Conservation (phyloP, 2,329 filamentous ascomycete species). For the Phoma sp. region DNA sequence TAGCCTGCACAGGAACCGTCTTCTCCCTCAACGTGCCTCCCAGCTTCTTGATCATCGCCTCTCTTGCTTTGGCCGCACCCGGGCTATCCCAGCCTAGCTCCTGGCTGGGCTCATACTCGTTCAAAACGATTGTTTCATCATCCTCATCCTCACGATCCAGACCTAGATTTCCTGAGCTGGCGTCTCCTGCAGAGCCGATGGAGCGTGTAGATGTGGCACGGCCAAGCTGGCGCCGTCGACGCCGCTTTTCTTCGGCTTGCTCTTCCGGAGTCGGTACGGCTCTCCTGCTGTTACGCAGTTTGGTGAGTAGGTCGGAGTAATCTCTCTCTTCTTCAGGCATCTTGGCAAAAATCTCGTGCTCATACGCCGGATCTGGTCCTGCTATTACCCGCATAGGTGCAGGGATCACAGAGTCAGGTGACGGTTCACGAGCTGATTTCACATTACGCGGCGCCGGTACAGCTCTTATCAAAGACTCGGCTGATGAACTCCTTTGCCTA, state of each 20-base stretch:
- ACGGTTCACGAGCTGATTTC: slow-evolving; percentile 20
- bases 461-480: slow-evolving; percentile 30
- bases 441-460: slow-evolving; percentile 21
- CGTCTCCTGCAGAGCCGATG: slow-evolving; percentile 35
- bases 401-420: slow-evolving; percentile 37
- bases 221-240: slow-evolving; percentile 36
- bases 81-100: slow-evolving; percentile 48
- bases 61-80: slow-evolving; percentile 41
- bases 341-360: slow-evolving; percentile 11
- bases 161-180: slow-evolving; percentile 27
- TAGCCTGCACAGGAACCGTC: slow-evolving; percentile 35
- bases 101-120: slow-evolving; percentile 45
- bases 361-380: slow-evolving; percentile 21
- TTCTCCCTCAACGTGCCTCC: slow-evolving; percentile 43
- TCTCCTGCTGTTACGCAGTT: slow-evolving; percentile 41
- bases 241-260: slow-evolving; percentile 28
- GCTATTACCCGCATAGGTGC: slow-evolving; percentile 9
- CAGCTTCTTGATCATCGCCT: slow-evolving; percentile 45
- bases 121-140: slow-evolving; percentile 24
- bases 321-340: slow-evolving; percentile 35
- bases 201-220: slow-evolving; percentile 42
- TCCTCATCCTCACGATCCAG: slow-evolving; percentile 26
- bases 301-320: slow-evolving; percentile 39
- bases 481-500: slow-evolving; percentile 25
- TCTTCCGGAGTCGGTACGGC: slow-evolving; percentile 25